Conservation (phyloP, 1,284 basidiomycete species). For the Ustilago vetiveriae region DNA sequence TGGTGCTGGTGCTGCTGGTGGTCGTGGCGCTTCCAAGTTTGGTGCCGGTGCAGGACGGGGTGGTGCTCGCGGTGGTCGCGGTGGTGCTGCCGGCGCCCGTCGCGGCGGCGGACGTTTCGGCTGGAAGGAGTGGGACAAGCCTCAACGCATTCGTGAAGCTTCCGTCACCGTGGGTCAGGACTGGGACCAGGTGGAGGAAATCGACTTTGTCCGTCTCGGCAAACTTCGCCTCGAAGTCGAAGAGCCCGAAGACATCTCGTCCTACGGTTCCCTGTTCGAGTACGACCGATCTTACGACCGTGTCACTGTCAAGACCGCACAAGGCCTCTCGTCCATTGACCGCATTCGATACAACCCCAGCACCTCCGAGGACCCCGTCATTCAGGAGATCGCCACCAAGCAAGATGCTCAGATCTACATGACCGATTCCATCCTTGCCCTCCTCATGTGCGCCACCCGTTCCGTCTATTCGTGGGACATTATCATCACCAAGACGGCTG, state of each 20-base stretch:
- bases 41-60: constrained; percentile 48
- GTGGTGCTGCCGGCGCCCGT: constrained; percentile 23
- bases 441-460: constrained; percentile 94
- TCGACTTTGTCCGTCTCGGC: constrained; percentile 91
- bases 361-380: constrained; percentile 88
- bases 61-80: constrained; percentile 69
- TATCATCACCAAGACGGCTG: constrained; percentile 85
- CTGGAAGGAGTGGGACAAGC: constrained; percentile 94
- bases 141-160: constrained; percentile 87
- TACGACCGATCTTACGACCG: constrained; percentile 98
- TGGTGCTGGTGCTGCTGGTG: constrained; percentile 32
- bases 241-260: constrained; percentile 69
- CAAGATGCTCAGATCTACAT: constrained; percentile 85
- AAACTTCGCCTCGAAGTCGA: constrained; percentile 89
- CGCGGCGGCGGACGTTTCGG: constrained; percentile 74
- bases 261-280: constrained; percentile 87
- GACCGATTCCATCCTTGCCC: constrained; percentile 93
- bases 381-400: constrained; percentile 57
- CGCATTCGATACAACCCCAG: constrained; percentile 97
- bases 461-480: constrained; percentile 99
- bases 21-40: constrained; percentile 49
- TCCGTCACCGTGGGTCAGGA: constrained; percentile 90
- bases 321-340: constrained; percentile 88
- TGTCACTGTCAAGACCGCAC: constrained; percentile 85
- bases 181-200: constrained; percentile 95